Evolutionary conservation across 768 basidiomycete genomes (phyloP), one percentile per base, ranked within the genome.

Genomic region (Plicaturopsis crispa): DNA sequence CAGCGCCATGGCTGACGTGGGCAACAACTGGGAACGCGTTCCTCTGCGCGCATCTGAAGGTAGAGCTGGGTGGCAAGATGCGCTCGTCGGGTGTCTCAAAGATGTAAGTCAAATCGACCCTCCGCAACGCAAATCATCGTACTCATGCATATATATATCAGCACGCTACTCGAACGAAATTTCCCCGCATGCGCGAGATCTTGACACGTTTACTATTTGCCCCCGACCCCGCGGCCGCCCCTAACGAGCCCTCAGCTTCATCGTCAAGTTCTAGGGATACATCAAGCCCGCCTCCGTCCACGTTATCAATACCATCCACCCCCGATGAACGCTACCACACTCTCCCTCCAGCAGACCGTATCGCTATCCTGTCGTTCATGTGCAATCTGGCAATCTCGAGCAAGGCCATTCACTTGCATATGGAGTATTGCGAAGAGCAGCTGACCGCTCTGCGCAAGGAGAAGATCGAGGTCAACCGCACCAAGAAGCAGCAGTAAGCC

Each of bases 361-460:
- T 97, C 36, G 74, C 81, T 16, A 84, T 97, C 47, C 57, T 99
- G 33, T 69, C 79, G 2, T 97, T 94, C 64, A 74, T 99, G 65
- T 84, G 82, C 61, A 89, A 93, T 52, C 61, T 93, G 36, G 91
- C 84, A 1, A 77, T 92, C 18, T 90, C 92, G 17, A 91, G 88
- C 60, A 94, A 91, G 61, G 72, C 79, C 7, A 80, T 97, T 16
- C 86, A 92, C 53, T 61, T 72, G 4, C 86, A 89, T 50, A 85
- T 98, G 77, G 96, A 99, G 51, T 73, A 78, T 32, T 89, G 87
- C 50, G 91, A 93, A 52, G 76, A 85, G 49, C 81, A 85, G 46
- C 59, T 99, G 45, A 98, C 96, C 6, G 88, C 92, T 19, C 67
- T 96, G 23, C 66, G 96, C 46, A 99, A 98, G 61, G 89, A 94